phyloP scores from a whole-genome alignment of 2,329 filamentous ascomycete species.

The Penicillium sp. region DNA sequence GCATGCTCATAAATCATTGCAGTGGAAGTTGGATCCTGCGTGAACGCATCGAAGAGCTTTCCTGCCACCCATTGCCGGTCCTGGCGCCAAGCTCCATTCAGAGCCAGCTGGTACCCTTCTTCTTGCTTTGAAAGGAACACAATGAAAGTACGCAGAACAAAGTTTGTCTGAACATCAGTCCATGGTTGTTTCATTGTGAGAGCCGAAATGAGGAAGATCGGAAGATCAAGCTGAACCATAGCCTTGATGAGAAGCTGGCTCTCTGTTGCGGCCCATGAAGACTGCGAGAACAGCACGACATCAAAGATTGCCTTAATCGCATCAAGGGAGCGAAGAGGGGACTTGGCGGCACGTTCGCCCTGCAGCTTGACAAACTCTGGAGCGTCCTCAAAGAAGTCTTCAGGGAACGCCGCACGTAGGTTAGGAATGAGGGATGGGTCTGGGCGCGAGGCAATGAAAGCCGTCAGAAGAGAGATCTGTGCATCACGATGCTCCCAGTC shows the following conservation, averaged over 20 bases:
- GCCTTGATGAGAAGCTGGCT: slow-evolving; percentile 64
- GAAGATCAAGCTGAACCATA: slow-evolving; percentile 62
- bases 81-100: slow-evolving; percentile 90
- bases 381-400: slow-evolving; percentile 66
- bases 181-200: slow-evolving; percentile 57
- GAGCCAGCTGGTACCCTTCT: slow-evolving; percentile 81
- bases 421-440: slow-evolving; percentile 86
- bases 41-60: slow-evolving; percentile 78
- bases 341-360: slow-evolving; percentile 73
- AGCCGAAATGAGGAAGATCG: slow-evolving; percentile 58
- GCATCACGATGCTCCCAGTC: slow-evolving; percentile 84
- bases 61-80: slow-evolving; percentile 86
- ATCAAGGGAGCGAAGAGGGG: slow-evolving; percentile 86
- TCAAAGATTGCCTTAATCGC: slow-evolving; percentile 74
- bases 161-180: slow-evolving; percentile 55
- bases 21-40: slow-evolving; percentile 70
- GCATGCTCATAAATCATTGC: slow-evolving; percentile 79
- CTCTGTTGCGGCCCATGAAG: slow-evolving; percentile 62
- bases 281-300: slow-evolving; percentile 64
- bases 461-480: slow-evolving; percentile 90
- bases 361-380: slow-evolving; percentile 65
- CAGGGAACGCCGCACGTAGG: slow-evolving; percentile 76
- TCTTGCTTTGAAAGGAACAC: slow-evolving; percentile 82
- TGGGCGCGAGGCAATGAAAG: slow-evolving; percentile 78
- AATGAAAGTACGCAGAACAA: slow-evolving; percentile 66